Base-by-base conservation (phyloP, 2,329 filamentous ascomycete genomes). In the Tolypocladium ophioglossoides region DNA sequence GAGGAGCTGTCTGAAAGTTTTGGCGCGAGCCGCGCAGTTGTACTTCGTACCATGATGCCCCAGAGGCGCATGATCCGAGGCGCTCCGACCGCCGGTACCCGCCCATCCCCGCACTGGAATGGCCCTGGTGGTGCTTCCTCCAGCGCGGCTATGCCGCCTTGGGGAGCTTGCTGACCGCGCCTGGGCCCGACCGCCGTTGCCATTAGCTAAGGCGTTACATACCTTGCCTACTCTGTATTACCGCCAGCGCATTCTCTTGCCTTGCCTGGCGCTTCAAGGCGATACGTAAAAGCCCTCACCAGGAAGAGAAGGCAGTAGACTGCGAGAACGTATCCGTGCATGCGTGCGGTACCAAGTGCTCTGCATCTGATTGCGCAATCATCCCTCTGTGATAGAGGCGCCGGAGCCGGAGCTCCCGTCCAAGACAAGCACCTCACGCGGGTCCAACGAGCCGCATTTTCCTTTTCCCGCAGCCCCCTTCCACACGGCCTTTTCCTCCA, bases 31-130 rank as follows among this genome's bases (percentile, higher is more conserved):
- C 49, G 49, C 49, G 49, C 35, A 50, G 48, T 35, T 38, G 27
- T n/a, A n/a, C n/a, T n/a, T n/a, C n/a, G n/a, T n/a, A n/a, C n/a
- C n/a, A n/a, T n/a, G n/a, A n/a, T n/a, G n/a, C n/a, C n/a, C n/a
- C n/a, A 38, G 20, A 18, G 47, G 54, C 18, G 18, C 14, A n/a
- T 52, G 34, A 30, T 50, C 59, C 59, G 51, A 57, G 61, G 52
- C 41, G 51, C 61, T 61, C 59, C 60, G 59, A 59, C 57, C 57
- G 60, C 54, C 58, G 55, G 53, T 61, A 59, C 54, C 58, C 59
- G 59, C 54, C 58, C 54, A 52, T 53, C 56, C 54, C 39, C 41
- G 49, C 49, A 39, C 35, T 51, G 49, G 35, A 51, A 51, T 39
- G 49, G 12, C 44, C 18, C 16, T 32, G 32, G 20, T 50, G 48